These are phyloP conservation scores for Brassica juncea DNA, from an alignment of 345 rosid genomes.

Conservation along the genomic window DNA sequence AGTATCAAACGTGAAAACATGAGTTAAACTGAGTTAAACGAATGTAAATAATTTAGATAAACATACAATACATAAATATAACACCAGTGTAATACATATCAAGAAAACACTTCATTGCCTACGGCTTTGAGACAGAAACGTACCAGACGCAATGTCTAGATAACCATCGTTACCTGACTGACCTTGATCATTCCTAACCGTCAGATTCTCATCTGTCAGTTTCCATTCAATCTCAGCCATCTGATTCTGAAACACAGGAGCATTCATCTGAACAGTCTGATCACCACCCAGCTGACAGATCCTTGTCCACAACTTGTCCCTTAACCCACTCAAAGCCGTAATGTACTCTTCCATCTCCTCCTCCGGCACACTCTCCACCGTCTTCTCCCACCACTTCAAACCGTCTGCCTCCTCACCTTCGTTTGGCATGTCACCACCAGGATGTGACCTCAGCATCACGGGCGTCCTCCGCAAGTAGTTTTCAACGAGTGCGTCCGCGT, in stretches of 20 bases:
- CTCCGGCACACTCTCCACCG: slow-evolving; percentile 38
- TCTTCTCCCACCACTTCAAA: slow-evolving; percentile 39
- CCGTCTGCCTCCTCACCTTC: slow-evolving; percentile 10
- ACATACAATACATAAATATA: neutral
- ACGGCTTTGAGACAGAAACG: neutral
- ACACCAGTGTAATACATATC: neutral
- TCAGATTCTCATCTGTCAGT: neutral
- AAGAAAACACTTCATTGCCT: slow-evolving; percentile 9
- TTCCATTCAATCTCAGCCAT: slow-evolving; percentile 19
- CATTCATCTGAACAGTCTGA: slow-evolving; percentile 22
- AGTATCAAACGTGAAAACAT: neutral
- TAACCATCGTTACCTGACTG: slow-evolving; percentile 10
- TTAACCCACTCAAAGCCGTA: slow-evolving; percentile 13
- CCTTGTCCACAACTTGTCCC: slow-evolving; percentile 21
- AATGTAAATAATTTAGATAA: neutral
- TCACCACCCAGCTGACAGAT: slow-evolving; percentile 20
- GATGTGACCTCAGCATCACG: slow-evolving; percentile 20
- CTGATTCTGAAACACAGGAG: neutral
- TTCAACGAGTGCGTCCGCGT: slow-evolving; percentile 30
- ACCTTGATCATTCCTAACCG: slow-evolving; percentile 18
- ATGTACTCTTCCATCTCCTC: slow-evolving; percentile 37
- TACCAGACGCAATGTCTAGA: neutral
- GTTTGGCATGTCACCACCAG: neutral
- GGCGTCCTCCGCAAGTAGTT: slow-evolving; percentile 22
- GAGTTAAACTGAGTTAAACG: neutral